Conservation (phyloP, 2,329 filamentous ascomycete genomes). For the Phaeomoniella chlamydospora region DNA sequence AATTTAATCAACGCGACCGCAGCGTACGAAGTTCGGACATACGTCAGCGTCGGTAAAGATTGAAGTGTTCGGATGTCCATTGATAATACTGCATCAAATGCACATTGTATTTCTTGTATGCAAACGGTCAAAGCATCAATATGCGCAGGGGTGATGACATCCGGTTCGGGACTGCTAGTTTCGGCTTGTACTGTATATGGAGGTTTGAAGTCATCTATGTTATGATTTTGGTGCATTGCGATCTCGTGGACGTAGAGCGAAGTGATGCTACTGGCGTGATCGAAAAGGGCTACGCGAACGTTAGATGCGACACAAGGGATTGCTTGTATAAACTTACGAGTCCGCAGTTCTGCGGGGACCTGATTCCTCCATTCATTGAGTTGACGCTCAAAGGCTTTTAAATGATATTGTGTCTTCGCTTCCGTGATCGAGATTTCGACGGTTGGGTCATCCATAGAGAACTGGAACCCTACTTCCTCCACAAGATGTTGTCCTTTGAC, state of each 20-base stretch:
- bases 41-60: conserved; percentile 54
- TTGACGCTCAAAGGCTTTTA: conserved; percentile 51
- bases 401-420: conserved; percentile 46
- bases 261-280: conserved; percentile 49
- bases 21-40: conserved; percentile 58
- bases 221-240: conserved; percentile 51
- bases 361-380: conserved; percentile 44
- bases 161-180: conserved; percentile 13
- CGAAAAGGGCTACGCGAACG: conserved; percentile 21
- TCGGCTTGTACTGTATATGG: conserved; percentile 27
- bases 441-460: conserved; percentile 51
- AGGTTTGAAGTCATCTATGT: conserved; percentile 34
- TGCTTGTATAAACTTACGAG: conserved; percentile 31
- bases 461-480: conserved; percentile 54
- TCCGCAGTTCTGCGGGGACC: conserved; percentile 38
- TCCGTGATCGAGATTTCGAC: conserved; percentile 42
- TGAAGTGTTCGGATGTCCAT: conserved; percentile 46
- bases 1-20: conserved; percentile 61
- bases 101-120: conserved; percentile 49
- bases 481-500: conserved; percentile 46
- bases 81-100: conserved; percentile 49
- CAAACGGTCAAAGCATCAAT: conserved; percentile 55
- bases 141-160: conserved; percentile 40
- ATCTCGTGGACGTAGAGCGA: conserved; percentile 66
- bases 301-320: conserved; percentile 1